A percentile compares a stretch with the other conserved stretches of the same genome.
phyloP scores from a whole-genome alignment of 2,329 filamentous ascomycete species.

The Ophiocordyceps sinensis region DNA sequence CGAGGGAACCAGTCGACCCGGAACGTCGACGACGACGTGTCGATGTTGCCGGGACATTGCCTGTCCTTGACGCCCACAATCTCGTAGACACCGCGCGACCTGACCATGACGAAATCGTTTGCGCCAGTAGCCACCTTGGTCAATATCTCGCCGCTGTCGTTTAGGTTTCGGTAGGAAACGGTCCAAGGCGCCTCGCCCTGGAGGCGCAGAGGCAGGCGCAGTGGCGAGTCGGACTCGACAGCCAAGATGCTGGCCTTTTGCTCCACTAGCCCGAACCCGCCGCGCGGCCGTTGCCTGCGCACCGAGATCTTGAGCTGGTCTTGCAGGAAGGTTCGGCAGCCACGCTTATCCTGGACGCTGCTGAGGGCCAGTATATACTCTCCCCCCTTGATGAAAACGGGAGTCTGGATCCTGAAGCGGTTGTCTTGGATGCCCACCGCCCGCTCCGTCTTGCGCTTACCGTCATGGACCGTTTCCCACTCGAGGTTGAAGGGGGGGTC shows the following conservation, averaged over 20 bases:
- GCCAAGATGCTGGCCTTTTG: slow-evolving; percentile 61
- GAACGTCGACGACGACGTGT: slow-evolving; percentile 59
- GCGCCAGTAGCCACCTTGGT: slow-evolving; percentile 33
- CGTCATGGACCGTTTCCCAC: slow-evolving; percentile 84
- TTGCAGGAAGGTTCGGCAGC: slow-evolving; percentile 74
- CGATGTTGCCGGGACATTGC: slow-evolving; percentile 70
- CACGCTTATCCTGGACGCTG: slow-evolving; percentile 72
- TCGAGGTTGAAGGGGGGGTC: slow-evolving; percentile 81
- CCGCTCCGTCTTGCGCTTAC: slow-evolving; percentile 60
- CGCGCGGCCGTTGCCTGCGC: slow-evolving; percentile 75
- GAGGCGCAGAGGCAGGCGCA: slow-evolving; percentile 69
- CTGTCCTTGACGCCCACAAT: slow-evolving; percentile 64
- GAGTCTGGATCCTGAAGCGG: slow-evolving; percentile 59
- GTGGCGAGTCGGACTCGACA: slow-evolving; percentile 53
- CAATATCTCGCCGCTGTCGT: slow-evolving; percentile 31
- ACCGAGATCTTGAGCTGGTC: slow-evolving; percentile 78
- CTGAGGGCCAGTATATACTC: slow-evolving; percentile 81
- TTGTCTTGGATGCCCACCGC: slow-evolving; percentile 47
- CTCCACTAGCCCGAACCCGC: slow-evolving; percentile 72
- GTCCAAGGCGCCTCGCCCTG: slow-evolving; percentile 78
- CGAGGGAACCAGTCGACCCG: slow-evolving; percentile 74
- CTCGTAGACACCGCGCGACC: slow-evolving; percentile 60
- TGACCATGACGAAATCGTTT: slow-evolving; percentile 58
- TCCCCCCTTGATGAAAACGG: slow-evolving; percentile 62
- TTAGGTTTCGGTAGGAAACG: slow-evolving; percentile 57